Base-by-base conservation (phyloP, 2,329 filamentous ascomycete genomes). In the Trichoderma endophyticum region DNA sequence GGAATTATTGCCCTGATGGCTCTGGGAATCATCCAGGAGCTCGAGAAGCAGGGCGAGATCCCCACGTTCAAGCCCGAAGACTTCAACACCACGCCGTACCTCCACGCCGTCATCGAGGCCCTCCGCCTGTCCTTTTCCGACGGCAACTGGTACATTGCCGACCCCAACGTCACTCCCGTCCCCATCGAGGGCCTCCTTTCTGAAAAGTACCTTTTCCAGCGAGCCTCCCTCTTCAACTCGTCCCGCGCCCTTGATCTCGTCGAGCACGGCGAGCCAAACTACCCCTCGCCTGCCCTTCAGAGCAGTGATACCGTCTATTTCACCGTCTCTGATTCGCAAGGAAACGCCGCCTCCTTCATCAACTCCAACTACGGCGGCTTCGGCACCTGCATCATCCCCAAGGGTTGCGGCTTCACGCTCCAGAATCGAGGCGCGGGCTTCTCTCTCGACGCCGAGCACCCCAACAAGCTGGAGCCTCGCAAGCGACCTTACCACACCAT, bases 401-500 rank as follows among this genome's bases (percentile, higher is more conserved):
- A 86, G 56, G 93, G 91, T 7, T 97, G 94, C 80, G 95, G 95
- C 8, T 98, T 98, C 83, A 95, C 93, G 1, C 87, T 99, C 24
- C 96, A 99, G 80, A 98, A 97, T 84, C 93, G 96, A 3, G 96
- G 93, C 8, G 90, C 92, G 51, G 96, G 95, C 80, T 98, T 99
- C 82, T 89, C 87, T 1, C 87, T 99, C 0, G 83, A 88, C 28
- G 80, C 86, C 0, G 83, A 84, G 1, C 95, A 97, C 78, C 94
- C 95, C 1, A 98, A 98, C 78, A 87, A 86, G 24, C 85, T 97
- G 15, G 93, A 89, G 8, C 93, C 94, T 0, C 85, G 90, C 39
- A 98, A 98, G 84, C 84, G 96, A 60, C 96, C 96, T 0, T 99
- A 98, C 82, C 96, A 98, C 82, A 99, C 96, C 69, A 98, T 99